phyloP scores from a whole-genome alignment of 1,284 basidiomycete genomes.

The Clitocybe nebularis region DNA sequence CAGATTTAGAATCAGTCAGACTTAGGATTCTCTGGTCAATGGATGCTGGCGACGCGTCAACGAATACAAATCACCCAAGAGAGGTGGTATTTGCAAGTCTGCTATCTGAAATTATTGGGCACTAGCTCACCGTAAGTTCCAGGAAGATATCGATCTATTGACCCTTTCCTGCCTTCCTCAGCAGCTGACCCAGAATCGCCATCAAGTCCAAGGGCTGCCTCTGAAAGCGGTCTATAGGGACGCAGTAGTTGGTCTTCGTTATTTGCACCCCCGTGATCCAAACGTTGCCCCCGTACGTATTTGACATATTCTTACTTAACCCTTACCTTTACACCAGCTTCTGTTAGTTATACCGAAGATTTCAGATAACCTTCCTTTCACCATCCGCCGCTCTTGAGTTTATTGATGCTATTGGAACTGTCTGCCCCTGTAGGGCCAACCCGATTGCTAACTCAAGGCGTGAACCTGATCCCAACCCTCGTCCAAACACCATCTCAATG shows the following conservation, averaged over 20 bases:
- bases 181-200: slow-evolving; percentile 20
- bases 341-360: slow-evolving; percentile 59
- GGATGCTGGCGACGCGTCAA: slow-evolving; percentile 32
- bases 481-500: neutral
- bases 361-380: slow-evolving; percentile 65
- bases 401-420: slow-evolving; percentile 54
- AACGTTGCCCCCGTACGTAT: slow-evolving; percentile 37
- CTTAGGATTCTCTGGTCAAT: slow-evolving; percentile 63
- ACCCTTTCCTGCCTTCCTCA: slow-evolving; percentile 49
- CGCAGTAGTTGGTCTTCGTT: slow-evolving; percentile 66
- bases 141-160: slow-evolving; percentile 74
- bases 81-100: slow-evolving; percentile 63
- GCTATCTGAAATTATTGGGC: neutral
- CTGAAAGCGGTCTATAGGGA: slow-evolving; percentile 76
- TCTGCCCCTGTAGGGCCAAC: slow-evolving; percentile 69
- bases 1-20: slow-evolving; percentile 57
- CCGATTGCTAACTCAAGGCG: slow-evolving; percentile 7
- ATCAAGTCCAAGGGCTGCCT: slow-evolving; percentile 50
- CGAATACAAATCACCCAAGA: slow-evolving; percentile 34
- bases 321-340: slow-evolving; percentile 2
- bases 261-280: slow-evolving; percentile 49
- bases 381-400: slow-evolving; percentile 47
- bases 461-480: neutral
- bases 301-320: slow-evolving; percentile 5
- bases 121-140: slow-evolving; percentile 9